Conservation (phyloP, 352 stramenopile genomes). For the Pythium volutum region DNA sequence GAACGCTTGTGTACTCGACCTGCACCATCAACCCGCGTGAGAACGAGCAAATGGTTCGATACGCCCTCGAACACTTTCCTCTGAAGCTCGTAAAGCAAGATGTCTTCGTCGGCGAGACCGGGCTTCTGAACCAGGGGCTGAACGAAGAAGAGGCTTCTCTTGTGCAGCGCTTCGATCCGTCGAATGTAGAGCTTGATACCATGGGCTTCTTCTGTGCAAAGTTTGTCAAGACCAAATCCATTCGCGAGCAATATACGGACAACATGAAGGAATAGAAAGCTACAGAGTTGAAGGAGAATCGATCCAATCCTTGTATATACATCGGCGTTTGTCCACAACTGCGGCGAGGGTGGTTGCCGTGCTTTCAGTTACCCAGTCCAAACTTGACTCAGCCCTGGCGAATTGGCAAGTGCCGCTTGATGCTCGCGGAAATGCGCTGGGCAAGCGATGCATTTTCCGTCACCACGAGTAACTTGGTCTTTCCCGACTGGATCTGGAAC, state of each 20-base stretch:
- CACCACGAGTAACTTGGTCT: slow-evolving; percentile 61
- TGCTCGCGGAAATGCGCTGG: slow-evolving; percentile 43
- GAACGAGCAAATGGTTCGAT: slow-evolving; percentile 91
- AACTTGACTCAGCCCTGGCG: slow-evolving; percentile 23
- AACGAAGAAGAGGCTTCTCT: slow-evolving; percentile 60
- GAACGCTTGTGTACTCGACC: slow-evolving; percentile 93
- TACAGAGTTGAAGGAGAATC: too few relatives aligned
- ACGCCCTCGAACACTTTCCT: slow-evolving; percentile 87
- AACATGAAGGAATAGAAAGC: neutral
- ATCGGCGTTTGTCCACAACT: neutral
- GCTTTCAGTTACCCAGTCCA: neutral
- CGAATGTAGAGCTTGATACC: slow-evolving; percentile 70
- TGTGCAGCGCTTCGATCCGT: slow-evolving; percentile 89
- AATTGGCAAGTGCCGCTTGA: slow-evolving; percentile 50
- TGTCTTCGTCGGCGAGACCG: slow-evolving; percentile 58
- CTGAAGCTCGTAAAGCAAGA: slow-evolving; percentile 73
- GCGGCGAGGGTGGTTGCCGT: neutral
- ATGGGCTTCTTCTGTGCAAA: slow-evolving; percentile 95
- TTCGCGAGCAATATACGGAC: slow-evolving; percentile 17
- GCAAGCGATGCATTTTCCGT: slow-evolving; percentile 49
- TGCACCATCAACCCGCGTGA: slow-evolving; percentile 93
- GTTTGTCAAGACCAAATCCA: slow-evolving; percentile 83
- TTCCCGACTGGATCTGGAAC: slow-evolving; percentile 59
- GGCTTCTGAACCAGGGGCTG: slow-evolving; percentile 75
- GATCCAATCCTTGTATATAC: too few relatives aligned